Base-by-base conservation (phyloP, 75 land plant genomes). In the Ceratopteris richardii region DNA sequence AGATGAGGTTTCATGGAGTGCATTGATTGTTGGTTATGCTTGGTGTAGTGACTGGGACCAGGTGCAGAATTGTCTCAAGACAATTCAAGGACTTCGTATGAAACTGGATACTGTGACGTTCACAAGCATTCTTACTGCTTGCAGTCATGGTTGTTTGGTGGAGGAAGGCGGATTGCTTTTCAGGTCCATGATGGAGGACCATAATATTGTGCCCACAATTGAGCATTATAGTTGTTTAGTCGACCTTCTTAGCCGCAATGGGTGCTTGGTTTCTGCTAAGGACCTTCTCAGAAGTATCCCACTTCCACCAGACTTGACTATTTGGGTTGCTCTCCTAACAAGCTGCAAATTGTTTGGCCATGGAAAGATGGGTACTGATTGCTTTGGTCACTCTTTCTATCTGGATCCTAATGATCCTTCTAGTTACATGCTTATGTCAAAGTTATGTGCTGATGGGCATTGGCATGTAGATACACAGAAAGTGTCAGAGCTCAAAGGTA, bases 161-260 rank as follows among this genome's bases (percentile, higher is more conserved):
- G 54, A 66, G 21, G 60, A 67, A 39, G 86, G 87, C 9, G 30
- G 65, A 10, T 24, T 51, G 21, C 43, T 68, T 44, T 83, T 83
- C 24, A 36, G 58, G 7, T 54, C 57, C 36, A 77, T 83, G 79
- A 77, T 71, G 29, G 30, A 29, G 5, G 71, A 71, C 11, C 68
- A 67, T 40, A 36, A 60, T 6, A 68, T 79, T 26, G 41, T 20
- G 20, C 77, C 72, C 7, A 79, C 67, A 51, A 66, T 77, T 12
- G 81, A 77, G 64, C 90, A 86, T 31, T 86, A 81, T 54, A 80
- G 77, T 17, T 82, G 82, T 66, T 73, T 86, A 85, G 80, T 76
- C 20, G 90, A 86, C 58, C 74, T 82, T 56, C 73, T 82, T 14
- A 75, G 85, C n/a, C 68, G 90, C 16, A 78, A 75, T 16, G 90